Percentiles rank a stretch among this genome's conserved stretches.
These are phyloP conservation scores for Helotiales sp. DNA, from an alignment of 2,329 filamentous ascomycete genomes.

Conservation along the genomic window DNA sequence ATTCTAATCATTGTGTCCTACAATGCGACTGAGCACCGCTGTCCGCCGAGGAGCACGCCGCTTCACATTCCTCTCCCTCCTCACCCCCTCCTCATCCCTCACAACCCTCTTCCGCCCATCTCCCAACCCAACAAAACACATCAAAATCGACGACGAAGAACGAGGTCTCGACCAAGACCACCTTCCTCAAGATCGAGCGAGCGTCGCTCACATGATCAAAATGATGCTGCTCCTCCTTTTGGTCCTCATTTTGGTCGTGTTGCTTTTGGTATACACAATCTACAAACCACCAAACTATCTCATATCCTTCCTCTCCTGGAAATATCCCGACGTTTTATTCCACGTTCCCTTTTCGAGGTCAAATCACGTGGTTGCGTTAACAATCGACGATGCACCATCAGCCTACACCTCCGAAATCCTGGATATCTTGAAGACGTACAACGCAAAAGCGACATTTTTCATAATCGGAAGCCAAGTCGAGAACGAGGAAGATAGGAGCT, in stretches of 20 bases:
- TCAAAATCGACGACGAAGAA: conserved; percentile 36
- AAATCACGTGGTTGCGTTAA: conserved; percentile 73
- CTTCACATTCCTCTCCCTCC: conserved; percentile 11
- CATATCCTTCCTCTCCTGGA: conserved; percentile 67
- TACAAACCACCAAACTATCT: conserved; percentile 79
- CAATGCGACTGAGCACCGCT: conserved; percentile 18
- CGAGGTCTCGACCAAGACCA: conserved; percentile 1
- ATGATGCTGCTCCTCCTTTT: conserved; percentile 27
- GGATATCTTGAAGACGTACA: conserved; percentile 61
- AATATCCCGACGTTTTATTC: conserved; percentile 80
- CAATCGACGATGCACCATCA: conserved; percentile 84
- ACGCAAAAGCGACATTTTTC: conserved; percentile 82
- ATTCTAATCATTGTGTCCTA: neutral
- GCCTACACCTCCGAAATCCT: conserved; percentile 70
- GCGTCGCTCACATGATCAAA: conserved; percentile 4
- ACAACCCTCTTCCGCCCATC: neutral
- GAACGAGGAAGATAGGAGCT: conserved; percentile 47
- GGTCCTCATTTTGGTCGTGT: conserved; percentile 21
- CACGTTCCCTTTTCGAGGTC: conserved; percentile 56
- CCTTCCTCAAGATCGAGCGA: neutral
- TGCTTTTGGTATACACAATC: conserved; percentile 61
- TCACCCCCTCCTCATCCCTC: conserved; percentile 6
- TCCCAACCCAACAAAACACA: conserved; percentile 21
- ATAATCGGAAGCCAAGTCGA: conserved; percentile 77
- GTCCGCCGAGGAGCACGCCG: conserved; percentile 16